Conservation (phyloP, 768 basidiomycete species). For the Lyophyllum decastes region DNA sequence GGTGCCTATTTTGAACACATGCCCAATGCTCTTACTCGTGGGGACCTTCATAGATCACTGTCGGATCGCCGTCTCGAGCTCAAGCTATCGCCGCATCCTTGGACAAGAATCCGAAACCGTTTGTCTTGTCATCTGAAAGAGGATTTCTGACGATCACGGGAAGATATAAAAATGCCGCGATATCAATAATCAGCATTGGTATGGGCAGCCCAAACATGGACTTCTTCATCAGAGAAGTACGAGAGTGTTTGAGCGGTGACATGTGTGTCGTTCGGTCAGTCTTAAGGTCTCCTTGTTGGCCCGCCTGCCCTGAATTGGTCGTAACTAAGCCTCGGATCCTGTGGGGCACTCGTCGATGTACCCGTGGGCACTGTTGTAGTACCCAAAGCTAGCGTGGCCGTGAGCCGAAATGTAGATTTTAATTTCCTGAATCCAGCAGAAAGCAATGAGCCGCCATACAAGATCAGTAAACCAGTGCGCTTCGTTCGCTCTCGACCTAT, state of each 20-base stretch:
- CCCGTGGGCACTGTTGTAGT: slow-evolving; percentile 79
- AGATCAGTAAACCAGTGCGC: slow-evolving; percentile 63
- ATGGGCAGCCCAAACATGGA: slow-evolving; percentile 86
- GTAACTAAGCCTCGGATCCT: slow-evolving; percentile 72
- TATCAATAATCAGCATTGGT: slow-evolving; percentile 78
- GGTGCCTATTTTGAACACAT: slow-evolving; percentile 19
- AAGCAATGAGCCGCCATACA: slow-evolving; percentile 53
- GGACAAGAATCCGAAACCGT: slow-evolving; percentile 59
- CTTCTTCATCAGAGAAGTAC: slow-evolving; percentile 80
- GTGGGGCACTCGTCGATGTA: slow-evolving; percentile 67
- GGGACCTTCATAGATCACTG: slow-evolving; percentile 54
- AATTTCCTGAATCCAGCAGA: slow-evolving; percentile 56
- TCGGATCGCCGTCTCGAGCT: slow-evolving; percentile 74
- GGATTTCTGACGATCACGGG: slow-evolving; percentile 78
- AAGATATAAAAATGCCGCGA: slow-evolving; percentile 57
- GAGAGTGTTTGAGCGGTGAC: slow-evolving; percentile 71
- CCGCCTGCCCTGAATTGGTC: slow-evolving; percentile 8
- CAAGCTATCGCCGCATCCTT: slow-evolving; percentile 56
- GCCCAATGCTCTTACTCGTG: neutral
- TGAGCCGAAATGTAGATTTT: slow-evolving; percentile 77
- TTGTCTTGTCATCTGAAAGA: slow-evolving; percentile 68
- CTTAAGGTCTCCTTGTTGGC: slow-evolving; percentile 4
- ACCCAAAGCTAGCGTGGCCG: slow-evolving; percentile 65
- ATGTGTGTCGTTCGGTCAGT: slow-evolving; percentile 51
- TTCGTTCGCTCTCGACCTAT: neutral